Percentiles rank a stretch among this genome's conserved stretches.
phyloP scores from a whole-genome alignment of 164 flowering plant species.

The Chloranthus sessilifolius region DNA sequence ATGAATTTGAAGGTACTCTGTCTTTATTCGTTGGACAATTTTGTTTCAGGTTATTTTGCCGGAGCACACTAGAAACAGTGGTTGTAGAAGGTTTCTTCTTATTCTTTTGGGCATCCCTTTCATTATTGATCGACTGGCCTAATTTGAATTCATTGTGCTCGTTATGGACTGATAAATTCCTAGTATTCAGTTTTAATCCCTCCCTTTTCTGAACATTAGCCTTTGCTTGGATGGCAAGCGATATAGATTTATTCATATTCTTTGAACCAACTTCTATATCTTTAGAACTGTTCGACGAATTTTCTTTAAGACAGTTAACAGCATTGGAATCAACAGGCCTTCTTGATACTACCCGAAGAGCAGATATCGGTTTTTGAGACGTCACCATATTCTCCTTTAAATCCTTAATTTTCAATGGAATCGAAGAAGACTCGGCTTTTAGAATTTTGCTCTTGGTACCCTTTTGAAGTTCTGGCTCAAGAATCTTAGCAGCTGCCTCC shows the following conservation, averaged over 20 bases:
- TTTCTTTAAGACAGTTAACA: constrained; percentile 57
- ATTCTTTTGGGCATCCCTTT: constrained; percentile 30
- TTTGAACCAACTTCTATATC: constrained; percentile 27
- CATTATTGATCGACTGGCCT: constrained; percentile 30
- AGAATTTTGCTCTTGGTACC: constrained; percentile 27
- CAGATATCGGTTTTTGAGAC: constrained; percentile 27
- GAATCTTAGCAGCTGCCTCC: constrained; percentile 82
- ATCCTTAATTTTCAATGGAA: constrained; percentile 33
- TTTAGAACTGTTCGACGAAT: constrained; percentile 45
- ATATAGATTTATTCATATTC: constrained; percentile 57
- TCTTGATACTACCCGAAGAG: constrained; percentile 32
- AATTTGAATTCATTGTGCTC: constrained; percentile 34
- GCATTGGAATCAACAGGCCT: constrained; percentile 49
- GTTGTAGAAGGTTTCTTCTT: constrained; percentile 32
- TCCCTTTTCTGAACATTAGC: constrained; percentile 85
- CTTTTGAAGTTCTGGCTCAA: constrained; percentile 43
- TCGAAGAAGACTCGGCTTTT: constrained; percentile 28
- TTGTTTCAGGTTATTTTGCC: constrained; percentile 80
- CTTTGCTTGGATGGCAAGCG: constrained; percentile 88
- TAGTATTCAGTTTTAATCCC: constrained; percentile 36
- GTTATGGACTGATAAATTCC: constrained; percentile 22
- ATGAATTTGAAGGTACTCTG: constrained; percentile 37
- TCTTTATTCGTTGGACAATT: constrained; percentile 38
- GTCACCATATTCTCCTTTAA: constrained; percentile 45
- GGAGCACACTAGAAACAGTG: constrained; percentile 39